These are phyloP conservation scores for Berkeleyomyces basicola DNA, from an alignment of 2,329 filamentous ascomycete genomes.

Conservation along the genomic window DNA sequence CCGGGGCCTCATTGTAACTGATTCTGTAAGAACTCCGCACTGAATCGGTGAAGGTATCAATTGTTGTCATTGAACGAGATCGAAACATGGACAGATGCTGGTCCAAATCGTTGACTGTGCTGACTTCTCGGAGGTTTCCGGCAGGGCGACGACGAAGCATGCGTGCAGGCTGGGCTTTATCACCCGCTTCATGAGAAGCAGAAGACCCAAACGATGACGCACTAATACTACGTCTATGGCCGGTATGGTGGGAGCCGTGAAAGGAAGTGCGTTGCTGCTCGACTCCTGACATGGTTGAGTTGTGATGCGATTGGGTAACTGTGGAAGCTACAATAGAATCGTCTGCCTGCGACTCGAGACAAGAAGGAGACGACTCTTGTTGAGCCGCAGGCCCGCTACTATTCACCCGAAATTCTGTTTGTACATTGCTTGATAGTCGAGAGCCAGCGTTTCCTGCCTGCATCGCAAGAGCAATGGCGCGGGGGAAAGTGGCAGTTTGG, in stretches of 20 bases:
- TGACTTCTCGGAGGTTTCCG: constrained; percentile 54
- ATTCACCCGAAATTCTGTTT: not conserved
- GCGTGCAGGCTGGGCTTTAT: constrained; percentile 36
- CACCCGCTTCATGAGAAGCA: constrained; percentile 14
- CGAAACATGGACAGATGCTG: constrained; percentile 16
- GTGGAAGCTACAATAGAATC: constrained; percentile 9
- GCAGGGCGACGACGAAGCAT: constrained; percentile 57
- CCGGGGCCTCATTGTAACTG: constrained; percentile 18
- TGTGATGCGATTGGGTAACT: constrained; percentile 2
- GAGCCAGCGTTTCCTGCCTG: not conserved
- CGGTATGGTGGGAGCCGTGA: constrained; percentile 37
- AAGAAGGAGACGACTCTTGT: not conserved
- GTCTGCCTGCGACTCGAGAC: constrained; percentile 1
- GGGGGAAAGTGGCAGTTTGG: constrained; percentile 8
- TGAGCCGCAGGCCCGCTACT: not conserved
- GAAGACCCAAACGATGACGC: constrained; percentile 7
- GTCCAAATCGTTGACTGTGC: constrained; percentile 46
- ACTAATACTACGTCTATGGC: constrained; percentile 29
- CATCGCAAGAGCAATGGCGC: constrained; percentile 1
- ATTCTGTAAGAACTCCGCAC: constrained; percentile 37
- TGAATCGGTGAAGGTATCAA: constrained; percentile 44
- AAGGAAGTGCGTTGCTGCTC: constrained; percentile 43
- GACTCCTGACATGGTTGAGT: constrained; percentile 16
- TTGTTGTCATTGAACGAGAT: constrained; percentile 37
- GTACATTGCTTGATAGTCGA: not conserved